phyloP scores from a whole-genome alignment of 2,329 filamentous ascomycete species.

The Colletotrichum sp. region DNA sequence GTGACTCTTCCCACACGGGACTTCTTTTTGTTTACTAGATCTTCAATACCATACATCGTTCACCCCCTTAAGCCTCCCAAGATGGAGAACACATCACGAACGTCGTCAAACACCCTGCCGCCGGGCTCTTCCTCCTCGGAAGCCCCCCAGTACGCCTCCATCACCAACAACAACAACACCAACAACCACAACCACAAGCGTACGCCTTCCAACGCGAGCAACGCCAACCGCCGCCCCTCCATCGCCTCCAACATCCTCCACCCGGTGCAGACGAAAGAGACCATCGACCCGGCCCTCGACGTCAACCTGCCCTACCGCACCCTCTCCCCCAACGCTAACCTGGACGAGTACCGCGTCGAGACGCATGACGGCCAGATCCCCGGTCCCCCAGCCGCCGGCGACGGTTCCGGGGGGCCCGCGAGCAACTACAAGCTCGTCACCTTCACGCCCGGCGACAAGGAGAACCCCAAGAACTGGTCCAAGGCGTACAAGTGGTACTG shows the following conservation, averaged over 20 bases:
- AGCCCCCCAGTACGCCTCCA: slow-evolving; percentile 1
- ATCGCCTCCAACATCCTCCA: slow-evolving; percentile 22
- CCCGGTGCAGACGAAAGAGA: slow-evolving; percentile 34
- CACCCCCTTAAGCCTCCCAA: background rate
- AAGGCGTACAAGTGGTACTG: slow-evolving; percentile 81
- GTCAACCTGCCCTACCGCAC: slow-evolving; percentile 69
- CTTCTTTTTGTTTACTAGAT: background rate
- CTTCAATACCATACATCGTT: background rate
- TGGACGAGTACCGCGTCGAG: slow-evolving; percentile 71
- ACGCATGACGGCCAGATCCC: slow-evolving; percentile 66
- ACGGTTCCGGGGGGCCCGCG: background rate
- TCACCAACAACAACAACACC: background rate
- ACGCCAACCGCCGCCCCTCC: slow-evolving; percentile 22
- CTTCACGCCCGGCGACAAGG: slow-evolving; percentile 73
- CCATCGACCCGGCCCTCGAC: slow-evolving; percentile 44
- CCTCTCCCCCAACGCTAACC: slow-evolving; percentile 61
- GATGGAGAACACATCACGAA: slow-evolving; percentile 3
- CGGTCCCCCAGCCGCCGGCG: slow-evolving; percentile 29
- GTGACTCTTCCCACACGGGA: background rate
- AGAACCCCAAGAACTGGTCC: slow-evolving; percentile 86
- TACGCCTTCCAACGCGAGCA: background rate
- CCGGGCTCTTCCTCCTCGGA: slow-evolving; percentile 3
- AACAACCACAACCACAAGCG: background rate
- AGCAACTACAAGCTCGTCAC: slow-evolving; percentile 57
- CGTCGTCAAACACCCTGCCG: slow-evolving; percentile 5